A percentile compares a stretch with the other conserved stretches of the same genome.
These are phyloP conservation scores for Colletotrichum tofieldiae DNA, from an alignment of 2,329 filamentous ascomycete species.

Conservation along the genomic window DNA sequence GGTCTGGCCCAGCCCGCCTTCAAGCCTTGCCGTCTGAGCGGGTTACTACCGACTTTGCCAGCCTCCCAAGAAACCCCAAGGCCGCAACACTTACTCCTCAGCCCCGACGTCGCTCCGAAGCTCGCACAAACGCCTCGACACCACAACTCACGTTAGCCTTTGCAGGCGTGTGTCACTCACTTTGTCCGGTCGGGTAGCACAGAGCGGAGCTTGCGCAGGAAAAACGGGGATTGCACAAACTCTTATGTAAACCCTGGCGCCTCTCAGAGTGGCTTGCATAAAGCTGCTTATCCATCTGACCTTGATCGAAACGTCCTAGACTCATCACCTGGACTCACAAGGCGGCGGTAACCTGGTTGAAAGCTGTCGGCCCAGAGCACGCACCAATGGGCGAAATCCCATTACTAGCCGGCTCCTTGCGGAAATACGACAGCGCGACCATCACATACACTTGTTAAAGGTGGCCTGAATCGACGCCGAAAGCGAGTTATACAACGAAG, in stretches of 20 bases:
- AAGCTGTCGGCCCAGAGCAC: constrained; percentile 7
- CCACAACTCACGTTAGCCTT: constrained; percentile 31
- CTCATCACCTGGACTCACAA: constrained; percentile 27
- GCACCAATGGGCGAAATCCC: background rate
- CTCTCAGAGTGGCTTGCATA: constrained; percentile 20
- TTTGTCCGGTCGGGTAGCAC: constrained; percentile 4
- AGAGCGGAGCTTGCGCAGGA: constrained; percentile 4
- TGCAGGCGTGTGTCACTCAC: constrained; percentile 24
- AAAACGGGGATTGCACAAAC: constrained; percentile 29
- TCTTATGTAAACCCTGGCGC: constrained; percentile 32
- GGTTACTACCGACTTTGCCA: constrained; percentile 2
- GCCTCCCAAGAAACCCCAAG: constrained; percentile 5
- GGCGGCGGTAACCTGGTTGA: constrained; percentile 37
- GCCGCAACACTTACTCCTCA: constrained; percentile 23
- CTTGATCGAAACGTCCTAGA: constrained; percentile 32
- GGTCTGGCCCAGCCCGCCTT: constrained; percentile 10
- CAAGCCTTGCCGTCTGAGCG: constrained; percentile 31
- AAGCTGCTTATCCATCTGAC: constrained; percentile 37
- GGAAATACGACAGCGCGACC: background rate
- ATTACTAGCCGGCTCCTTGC: background rate
- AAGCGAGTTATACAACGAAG: background rate
- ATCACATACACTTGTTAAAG: background rate
- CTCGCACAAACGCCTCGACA: constrained; percentile 36
- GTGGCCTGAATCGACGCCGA: constrained; percentile 7
- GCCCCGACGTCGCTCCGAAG: constrained; percentile 41